phyloP scores from a whole-genome alignment of 1,139 yeast species.

The Arxiozyma slooffiae region DNA sequence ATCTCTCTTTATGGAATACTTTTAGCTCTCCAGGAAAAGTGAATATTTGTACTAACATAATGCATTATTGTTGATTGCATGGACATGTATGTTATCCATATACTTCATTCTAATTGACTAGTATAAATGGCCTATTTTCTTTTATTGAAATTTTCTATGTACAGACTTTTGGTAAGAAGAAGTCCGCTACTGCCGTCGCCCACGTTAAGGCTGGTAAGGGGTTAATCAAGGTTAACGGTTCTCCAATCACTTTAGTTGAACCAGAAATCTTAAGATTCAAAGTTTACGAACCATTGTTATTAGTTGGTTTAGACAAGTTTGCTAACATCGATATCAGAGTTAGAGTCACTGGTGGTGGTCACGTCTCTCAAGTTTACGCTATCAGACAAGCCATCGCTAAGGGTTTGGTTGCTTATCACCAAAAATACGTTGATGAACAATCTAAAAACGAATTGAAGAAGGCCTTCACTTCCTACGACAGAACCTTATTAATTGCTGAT shows the following conservation, averaged over 20 bases:
- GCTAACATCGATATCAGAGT: conserved; percentile 98
- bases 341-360: conserved; percentile 99
- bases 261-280: conserved; percentile 99
- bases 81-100: background rate
- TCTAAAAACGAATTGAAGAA: conserved; percentile 99
- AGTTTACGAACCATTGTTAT: conserved; percentile 98
- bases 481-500: conserved; percentile 98
- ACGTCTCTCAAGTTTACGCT: conserved; percentile 98
- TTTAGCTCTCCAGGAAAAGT: background rate
- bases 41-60: background rate
- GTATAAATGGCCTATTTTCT: background rate
- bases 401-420: conserved; percentile 99
- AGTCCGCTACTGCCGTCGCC: conserved; percentile 99
- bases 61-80: too few species aligned
- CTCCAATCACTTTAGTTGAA: conserved; percentile 97
- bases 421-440: conserved; percentile 98
- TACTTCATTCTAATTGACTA: background rate
- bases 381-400: conserved; percentile 99
- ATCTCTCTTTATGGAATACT: too few species aligned
- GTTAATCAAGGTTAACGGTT: conserved; percentile 97
- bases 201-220: conserved; percentile 99
- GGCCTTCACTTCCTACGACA: conserved; percentile 95
- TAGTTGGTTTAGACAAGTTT: conserved; percentile 98
- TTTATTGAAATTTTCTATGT: conserved; percentile 4
- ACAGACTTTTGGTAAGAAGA: conserved; percentile 99